These are phyloP conservation scores for Hylodesmum podocarpum DNA, from an alignment of 306 rosid genomes.

Conservation along the genomic window DNA sequence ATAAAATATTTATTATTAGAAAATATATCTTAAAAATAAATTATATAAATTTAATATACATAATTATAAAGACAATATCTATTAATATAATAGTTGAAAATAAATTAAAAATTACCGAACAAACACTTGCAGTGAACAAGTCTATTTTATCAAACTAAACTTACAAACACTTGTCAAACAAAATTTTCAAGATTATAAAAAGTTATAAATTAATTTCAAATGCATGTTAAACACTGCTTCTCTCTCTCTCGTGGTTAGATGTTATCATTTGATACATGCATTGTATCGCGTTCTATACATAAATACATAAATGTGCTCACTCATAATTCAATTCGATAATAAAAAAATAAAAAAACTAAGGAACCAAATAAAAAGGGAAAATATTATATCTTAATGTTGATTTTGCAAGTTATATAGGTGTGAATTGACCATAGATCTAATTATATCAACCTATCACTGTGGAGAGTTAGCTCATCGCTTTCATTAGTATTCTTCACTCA, in stretches of 20 bases:
- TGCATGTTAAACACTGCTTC: background rate
- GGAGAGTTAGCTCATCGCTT: conserved; percentile 23
- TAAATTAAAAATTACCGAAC: too few species aligned
- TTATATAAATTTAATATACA: too few species aligned
- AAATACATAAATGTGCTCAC: background rate
- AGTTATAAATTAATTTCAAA: too few species aligned
- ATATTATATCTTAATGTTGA: background rate
- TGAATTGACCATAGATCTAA: conserved; percentile 17
- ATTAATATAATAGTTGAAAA: too few species aligned
- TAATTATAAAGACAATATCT: too few species aligned
- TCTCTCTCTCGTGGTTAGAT: background rate
- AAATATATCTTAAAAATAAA: too few species aligned
- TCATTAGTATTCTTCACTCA: background rate
- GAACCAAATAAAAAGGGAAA: background rate
- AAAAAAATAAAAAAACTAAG: background rate
- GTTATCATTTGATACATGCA: background rate
- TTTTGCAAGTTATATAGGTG: background rate
- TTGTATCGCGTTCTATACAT: too few species aligned
- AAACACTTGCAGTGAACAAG: too few species aligned
- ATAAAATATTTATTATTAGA: too few species aligned
- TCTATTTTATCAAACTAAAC: too few species aligned
- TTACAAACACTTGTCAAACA: too few species aligned
- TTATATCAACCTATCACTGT: conserved; percentile 2
- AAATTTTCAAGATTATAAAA: background rate
- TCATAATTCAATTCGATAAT: background rate